Evolutionary conservation across 2,329 filamentous ascomycete genomes (phyloP).

Genomic region (Fusarium sp.): DNA sequence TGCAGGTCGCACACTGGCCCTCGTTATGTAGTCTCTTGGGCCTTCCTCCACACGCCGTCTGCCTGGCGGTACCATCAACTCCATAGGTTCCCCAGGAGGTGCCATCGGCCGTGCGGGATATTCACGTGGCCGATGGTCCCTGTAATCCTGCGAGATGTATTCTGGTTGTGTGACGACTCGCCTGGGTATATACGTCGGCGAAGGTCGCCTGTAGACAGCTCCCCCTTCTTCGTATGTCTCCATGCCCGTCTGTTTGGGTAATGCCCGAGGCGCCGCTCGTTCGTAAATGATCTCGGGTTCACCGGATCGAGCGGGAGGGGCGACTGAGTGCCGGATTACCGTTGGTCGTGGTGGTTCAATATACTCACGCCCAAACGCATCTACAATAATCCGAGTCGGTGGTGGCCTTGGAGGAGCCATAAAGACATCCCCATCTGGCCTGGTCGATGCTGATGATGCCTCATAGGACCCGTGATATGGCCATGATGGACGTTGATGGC

Average conservation of each 20-base stretch:
- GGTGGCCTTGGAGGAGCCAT: slow-evolving; percentile 65
- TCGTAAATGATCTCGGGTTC: slow-evolving; percentile 76
- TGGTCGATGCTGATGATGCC: slow-evolving; percentile 59
- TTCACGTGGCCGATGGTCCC: slow-evolving; percentile 68
- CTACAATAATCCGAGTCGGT: slow-evolving; percentile 78
- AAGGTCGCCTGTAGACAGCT: slow-evolving; percentile 61
- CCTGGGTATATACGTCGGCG: slow-evolving; percentile 65
- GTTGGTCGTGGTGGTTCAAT: slow-evolving; percentile 63
- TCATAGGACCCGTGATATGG: slow-evolving; percentile 60
- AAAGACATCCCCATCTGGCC: slow-evolving; percentile 62
- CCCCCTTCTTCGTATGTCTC: slow-evolving; percentile 63
- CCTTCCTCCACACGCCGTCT: slow-evolving; percentile 59
- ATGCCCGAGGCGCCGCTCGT: slow-evolving; percentile 64
- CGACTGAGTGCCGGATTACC: slow-evolving; percentile 64
- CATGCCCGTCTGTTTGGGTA: slow-evolving; percentile 62
- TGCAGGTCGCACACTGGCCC: slow-evolving; percentile 70
- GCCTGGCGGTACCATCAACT: slow-evolving; percentile 58
- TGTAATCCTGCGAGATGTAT: slow-evolving; percentile 62
- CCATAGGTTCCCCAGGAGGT: slow-evolving; percentile 59
- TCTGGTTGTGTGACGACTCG: slow-evolving; percentile 74
- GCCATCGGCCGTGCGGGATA: slow-evolving; percentile 64
- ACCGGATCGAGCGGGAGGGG: slow-evolving; percentile 57
- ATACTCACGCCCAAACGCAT: slow-evolving; percentile 87
- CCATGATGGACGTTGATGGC: slow-evolving; percentile 55
- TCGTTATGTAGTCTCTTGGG: slow-evolving; percentile 65